Evolutionary conservation across 768 basidiomycete species (phyloP), one percentile per base, ranked within the genome.

Genomic region (Lentinula detonsa): DNA sequence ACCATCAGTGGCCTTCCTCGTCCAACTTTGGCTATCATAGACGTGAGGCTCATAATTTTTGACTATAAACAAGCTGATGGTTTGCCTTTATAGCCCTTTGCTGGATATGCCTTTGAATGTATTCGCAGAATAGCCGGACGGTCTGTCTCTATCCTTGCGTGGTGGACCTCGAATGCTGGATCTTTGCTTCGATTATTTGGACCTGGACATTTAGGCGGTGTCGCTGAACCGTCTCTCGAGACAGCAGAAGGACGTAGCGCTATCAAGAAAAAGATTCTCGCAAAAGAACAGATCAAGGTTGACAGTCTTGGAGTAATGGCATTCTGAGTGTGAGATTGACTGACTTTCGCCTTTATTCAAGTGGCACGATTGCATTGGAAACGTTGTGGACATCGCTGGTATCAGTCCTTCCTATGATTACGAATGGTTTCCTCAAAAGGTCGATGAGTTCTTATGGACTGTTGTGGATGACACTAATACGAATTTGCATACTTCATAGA

Each of bases 341-440:
- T 28, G 28, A 28, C 28, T 28, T 28, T 28, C 28, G 28, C 28
- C 3, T 28, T 28, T 28, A 28, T 28, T 16, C n/a, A 48, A 58
- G 46, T 58, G 43, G 31, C 57, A 58, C 10, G 42, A 45, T 5
- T 18, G 28, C 43, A 28, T 37, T n/a, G 54, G 54, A 21, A 42
- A 40, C 13, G 21, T 37, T 40, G 54, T 55, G 2, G n/a, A 40
- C 43, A 48, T 58, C 13, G 15, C 57, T 4, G 57, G 57, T 11
- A 11, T 58, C 28, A 13, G 21, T n/a, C 16, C 45, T 42, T n/a
- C 33, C 40, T 21, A 56, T 51, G 31, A 33, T 34, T 51, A 48
- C 13, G 57, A 59, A 59, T 59, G 45, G 45, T 40, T 48, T 42
- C 45, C 46, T 23, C 57, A 59, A 45, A 6, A 59, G 46, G 57